These are phyloP conservation scores for Ocimum tenuiflorum DNA, from an alignment of 257 asterid genomes.

Conservation along the genomic window DNA sequence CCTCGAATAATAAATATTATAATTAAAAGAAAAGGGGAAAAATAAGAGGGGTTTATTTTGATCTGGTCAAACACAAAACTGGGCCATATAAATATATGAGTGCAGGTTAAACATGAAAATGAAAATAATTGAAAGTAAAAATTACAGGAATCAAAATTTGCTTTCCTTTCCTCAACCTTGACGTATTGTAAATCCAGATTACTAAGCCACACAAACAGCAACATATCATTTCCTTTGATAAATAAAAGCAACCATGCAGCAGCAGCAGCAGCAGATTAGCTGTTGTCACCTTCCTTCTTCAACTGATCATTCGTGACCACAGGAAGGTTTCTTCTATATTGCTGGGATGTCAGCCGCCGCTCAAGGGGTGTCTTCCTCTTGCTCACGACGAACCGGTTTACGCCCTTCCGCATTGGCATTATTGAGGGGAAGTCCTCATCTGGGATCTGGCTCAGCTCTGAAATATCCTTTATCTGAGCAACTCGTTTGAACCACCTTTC, in stretches of 20 bases:
- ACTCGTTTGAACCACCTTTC: constrained; percentile 93
- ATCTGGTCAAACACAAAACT: too few species aligned
- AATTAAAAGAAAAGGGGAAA: too few species aligned
- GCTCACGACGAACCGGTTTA: constrained; percentile 90
- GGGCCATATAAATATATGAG: too few species aligned
- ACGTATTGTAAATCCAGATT: too few species aligned
- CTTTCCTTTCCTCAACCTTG: too few species aligned
- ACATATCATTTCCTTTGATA: too few species aligned
- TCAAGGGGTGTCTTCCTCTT: constrained; percentile 90
- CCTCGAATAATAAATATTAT: too few species aligned
- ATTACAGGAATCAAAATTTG: too few species aligned
- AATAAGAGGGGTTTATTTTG: too few species aligned
- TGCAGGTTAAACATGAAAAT: too few species aligned
- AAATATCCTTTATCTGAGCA: constrained; percentile 86
- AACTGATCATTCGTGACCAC: constrained; percentile 44
- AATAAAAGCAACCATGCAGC: not conserved
- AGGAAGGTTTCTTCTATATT: constrained; percentile 65
- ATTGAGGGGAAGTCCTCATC: constrained; percentile 94
- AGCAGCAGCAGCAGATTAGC: constrained; percentile 13
- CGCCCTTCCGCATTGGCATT: constrained; percentile 97
- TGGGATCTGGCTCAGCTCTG: constrained; percentile 89
- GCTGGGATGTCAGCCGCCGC: constrained; percentile 81
- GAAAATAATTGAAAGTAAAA: too few species aligned
- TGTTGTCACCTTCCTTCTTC: constrained; percentile 40
- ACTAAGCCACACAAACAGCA: too few species aligned